These are phyloP conservation scores for Circinella umbellata DNA, from an alignment of 371 early-diverging fungal species.

Conservation along the genomic window DNA sequence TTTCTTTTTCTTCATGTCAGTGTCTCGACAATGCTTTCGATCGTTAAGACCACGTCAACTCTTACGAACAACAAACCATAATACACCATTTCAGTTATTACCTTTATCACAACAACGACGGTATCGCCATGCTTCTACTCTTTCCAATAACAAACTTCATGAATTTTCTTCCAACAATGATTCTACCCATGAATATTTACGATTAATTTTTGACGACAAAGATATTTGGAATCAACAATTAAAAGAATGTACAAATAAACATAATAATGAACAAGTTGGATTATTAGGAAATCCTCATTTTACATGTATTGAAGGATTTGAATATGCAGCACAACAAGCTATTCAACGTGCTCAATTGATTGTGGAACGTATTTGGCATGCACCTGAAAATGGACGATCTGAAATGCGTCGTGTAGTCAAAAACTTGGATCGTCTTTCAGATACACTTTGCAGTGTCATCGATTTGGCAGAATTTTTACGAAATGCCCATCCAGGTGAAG, in stretches of 20 bases:
- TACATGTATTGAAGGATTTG: constrained; percentile 35
- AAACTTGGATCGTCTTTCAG: constrained; percentile 87
- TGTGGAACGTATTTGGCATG: constrained; percentile 63
- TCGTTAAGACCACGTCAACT: constrained; percentile 1
- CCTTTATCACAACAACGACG: not conserved
- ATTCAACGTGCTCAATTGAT: constrained; percentile 58
- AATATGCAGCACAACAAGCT: constrained; percentile 47
- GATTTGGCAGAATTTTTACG: constrained; percentile 94
- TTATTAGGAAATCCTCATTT: constrained; percentile 48
- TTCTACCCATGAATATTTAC: constrained; percentile 33
- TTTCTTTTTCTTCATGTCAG: not conserved
- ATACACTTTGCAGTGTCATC: constrained; percentile 88
- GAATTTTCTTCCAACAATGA: not conserved
- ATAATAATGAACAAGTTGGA: constrained; percentile 20
- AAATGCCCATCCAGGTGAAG: constrained; percentile 83
- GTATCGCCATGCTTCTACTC: not conserved
- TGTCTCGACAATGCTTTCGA: not conserved
- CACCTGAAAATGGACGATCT: constrained; percentile 54
- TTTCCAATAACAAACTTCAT: not conserved
- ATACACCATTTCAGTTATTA: not conserved
- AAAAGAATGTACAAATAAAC: not conserved
- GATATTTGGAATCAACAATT: constrained; percentile 31
- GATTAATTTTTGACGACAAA: constrained; percentile 44
- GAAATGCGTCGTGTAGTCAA: constrained; percentile 80
- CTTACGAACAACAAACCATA: not conserved